Base-by-base conservation (phyloP, 371 early-diverging fungal genomes). In the Mortierella sp. region DNA sequence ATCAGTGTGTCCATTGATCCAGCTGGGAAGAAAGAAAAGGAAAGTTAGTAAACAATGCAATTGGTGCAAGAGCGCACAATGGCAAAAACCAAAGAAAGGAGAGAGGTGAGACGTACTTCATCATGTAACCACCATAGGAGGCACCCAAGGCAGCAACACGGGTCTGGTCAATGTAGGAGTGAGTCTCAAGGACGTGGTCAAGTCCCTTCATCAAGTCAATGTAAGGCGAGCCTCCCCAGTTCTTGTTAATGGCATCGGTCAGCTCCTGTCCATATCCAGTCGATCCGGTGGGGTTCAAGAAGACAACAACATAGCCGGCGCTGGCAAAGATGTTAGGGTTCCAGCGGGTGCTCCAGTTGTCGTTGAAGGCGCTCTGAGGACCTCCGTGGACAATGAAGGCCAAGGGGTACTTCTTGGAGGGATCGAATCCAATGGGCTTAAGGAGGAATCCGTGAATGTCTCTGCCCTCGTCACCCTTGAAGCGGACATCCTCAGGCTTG, bases 321-420 rank as follows among this genome's bases (percentile, higher is more conserved):
- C 90, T 91, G 2, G 96, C 92, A 89, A 92, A 95, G 11, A 96
- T 82, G 80, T 95, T 93, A 24, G 94, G 94, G 85, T 97, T 96
- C 92, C 92, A 92, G 70, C 92, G 87, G 34, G 86, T 87, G 59
- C 88, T 89, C 95, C 95, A 96, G 51, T 82, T 87, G 82, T 96
- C 94, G 51, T 79, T 76, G 89, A 94, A 97, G 24, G 92, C 90
- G 69, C 92, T 89, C 87, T 97, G 95, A 31, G 97, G 97, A 0
- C 97, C 97, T 34, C 97, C 97, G 80, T 97, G 97, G 81, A 97
- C 94, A 71, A 96, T 88, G 73, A 95, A 94, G 11, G 96, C 96
- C 8, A 96, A 88, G 28, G 97, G 97, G 69, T 96, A 96, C 72
- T 89, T 90, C 67, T 91, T 89, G 8, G 82, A 54, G 26, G 88